Evolutionary conservation across 1,284 basidiomycete species (phyloP).

Genomic region (Mycosarcoma maydis): DNA sequence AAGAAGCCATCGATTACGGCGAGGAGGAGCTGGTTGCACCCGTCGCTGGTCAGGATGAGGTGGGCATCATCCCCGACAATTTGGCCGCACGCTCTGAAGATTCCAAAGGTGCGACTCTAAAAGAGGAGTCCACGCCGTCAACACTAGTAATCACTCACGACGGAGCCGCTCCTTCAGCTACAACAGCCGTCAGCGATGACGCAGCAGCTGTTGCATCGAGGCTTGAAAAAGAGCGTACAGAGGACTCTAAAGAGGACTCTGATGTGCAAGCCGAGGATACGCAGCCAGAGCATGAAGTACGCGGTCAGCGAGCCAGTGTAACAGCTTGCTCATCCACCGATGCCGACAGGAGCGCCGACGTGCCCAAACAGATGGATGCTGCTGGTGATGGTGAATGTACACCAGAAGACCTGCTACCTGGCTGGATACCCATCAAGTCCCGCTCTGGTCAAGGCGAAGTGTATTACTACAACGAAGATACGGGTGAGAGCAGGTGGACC

Average conservation of each 20-base stretch:
- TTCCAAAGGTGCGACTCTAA: neutral
- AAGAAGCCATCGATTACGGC: constrained; percentile 46
- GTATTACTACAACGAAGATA: constrained; percentile 45
- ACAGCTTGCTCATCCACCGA: neutral
- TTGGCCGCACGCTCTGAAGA: no score
- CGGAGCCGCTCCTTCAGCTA: no score
- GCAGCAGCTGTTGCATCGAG: no score
- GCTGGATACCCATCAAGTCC: constrained; percentile 32
- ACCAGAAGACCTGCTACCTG: constrained; percentile 10
- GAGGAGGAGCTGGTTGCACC: constrained; percentile 38
- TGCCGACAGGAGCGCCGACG: neutral
- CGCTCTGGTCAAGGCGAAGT: constrained; percentile 31
- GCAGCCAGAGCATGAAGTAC: neutral
- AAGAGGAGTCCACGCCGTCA: neutral
- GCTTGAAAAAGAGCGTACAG: no score
- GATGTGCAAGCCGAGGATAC: no score
- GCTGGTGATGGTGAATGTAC: neutral
- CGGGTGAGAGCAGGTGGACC: constrained; percentile 38
- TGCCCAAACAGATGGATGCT: neutral
- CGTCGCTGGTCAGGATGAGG: constrained; percentile 24
- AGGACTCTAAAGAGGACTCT: no score
- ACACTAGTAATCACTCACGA: no score
- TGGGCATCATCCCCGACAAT: constrained; percentile 31
- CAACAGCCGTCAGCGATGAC: no score
- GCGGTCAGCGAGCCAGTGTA: neutral